Conservation (phyloP, 116 monocot species). For the Papilionanthe hybrid region DNA sequence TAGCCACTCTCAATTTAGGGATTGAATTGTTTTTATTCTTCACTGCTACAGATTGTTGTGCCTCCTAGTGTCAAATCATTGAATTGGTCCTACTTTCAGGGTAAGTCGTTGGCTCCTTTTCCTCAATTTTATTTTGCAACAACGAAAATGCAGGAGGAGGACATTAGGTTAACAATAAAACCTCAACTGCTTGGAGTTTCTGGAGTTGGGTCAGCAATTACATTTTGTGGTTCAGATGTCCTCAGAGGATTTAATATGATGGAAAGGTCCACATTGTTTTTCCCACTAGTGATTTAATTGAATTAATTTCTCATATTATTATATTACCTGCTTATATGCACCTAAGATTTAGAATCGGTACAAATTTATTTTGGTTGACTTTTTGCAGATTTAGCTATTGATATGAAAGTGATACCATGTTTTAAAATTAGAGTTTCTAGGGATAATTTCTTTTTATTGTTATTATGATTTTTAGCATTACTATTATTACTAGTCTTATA, state of each 20-base stretch:
- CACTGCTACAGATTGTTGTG: conserved; percentile 52
- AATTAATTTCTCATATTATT: background rate
- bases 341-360: background rate
- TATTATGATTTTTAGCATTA: background rate
- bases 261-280: conserved; percentile 41
- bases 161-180: conserved; percentile 9
- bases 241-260: conserved; percentile 36
- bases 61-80: conserved; percentile 61
- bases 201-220: conserved; percentile 66
- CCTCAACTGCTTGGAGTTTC: conserved; percentile 37
- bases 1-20: too few relatives aligned
- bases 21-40: background rate
- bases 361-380: background rate
- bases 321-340: background rate
- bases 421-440: background rate
- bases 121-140: conserved; percentile 58
- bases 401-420: background rate
- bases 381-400: background rate
- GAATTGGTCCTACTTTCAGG: conserved; percentile 49
- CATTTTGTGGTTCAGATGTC: conserved; percentile 27
- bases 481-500: background rate
- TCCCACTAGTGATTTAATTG: background rate
- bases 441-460: background rate
- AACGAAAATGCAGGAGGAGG: conserved; percentile 12
- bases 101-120: conserved; percentile 19